These are phyloP conservation scores for Mortierella sp. DNA, from an alignment of 371 early-diverging fungal genomes.

Conservation along the genomic window DNA sequence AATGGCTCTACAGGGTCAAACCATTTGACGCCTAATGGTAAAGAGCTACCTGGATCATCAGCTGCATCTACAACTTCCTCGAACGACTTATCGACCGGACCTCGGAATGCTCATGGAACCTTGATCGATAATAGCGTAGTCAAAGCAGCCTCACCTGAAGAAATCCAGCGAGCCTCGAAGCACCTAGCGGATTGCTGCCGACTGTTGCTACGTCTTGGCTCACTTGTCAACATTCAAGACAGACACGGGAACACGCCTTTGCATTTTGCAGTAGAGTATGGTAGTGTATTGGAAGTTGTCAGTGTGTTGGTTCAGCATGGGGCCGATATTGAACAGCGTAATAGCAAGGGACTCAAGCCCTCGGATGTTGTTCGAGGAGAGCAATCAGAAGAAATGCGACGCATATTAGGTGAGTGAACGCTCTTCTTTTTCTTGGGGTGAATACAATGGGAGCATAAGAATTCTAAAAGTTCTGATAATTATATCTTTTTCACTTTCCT, in stretches of 20 bases:
- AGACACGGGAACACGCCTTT: constrained; percentile 75
- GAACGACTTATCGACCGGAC: constrained; percentile 37
- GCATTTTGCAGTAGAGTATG: constrained; percentile 78
- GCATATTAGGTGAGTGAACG: constrained; percentile 51
- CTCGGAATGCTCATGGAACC: constrained; percentile 27
- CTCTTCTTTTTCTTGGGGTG: neutral
- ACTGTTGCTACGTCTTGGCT: constrained; percentile 68
- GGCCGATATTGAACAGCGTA: constrained; percentile 58
- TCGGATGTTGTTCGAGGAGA: constrained; percentile 62
- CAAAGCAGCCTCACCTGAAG: constrained; percentile 40
- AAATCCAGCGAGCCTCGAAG: constrained; percentile 41
- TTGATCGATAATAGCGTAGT: constrained; percentile 29
- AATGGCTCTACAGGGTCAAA: constrained; percentile 37
- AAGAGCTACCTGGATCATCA: constrained; percentile 30
- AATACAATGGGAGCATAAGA: neutral
- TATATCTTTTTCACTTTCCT: neutral
- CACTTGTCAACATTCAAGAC: constrained; percentile 71
- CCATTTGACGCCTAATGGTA: constrained; percentile 39
- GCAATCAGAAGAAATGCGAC: constrained; percentile 51
- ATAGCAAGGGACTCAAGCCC: constrained; percentile 67
- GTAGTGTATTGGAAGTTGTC: constrained; percentile 67
- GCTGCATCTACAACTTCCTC: constrained; percentile 51
- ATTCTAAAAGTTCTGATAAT: neutral
- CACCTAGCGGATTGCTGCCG: constrained; percentile 67
- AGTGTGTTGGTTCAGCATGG: constrained; percentile 57